phyloP scores from a whole-genome alignment of 441 rosid genomes.

The California macrophylla region DNA sequence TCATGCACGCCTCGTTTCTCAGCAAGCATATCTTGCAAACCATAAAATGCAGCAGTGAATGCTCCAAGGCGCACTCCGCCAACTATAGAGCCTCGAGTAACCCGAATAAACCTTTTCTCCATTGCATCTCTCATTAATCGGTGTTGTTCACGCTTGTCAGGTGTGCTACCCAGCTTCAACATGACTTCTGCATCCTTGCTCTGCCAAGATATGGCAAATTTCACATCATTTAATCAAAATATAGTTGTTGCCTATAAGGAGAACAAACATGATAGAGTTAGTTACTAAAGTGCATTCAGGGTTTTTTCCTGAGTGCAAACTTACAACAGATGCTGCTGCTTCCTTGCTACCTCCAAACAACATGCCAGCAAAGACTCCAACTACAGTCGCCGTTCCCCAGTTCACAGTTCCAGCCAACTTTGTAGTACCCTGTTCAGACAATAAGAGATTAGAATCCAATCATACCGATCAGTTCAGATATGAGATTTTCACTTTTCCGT shows the following conservation, averaged over 20 bases:
- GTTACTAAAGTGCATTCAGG: not conserved
- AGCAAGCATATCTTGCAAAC: slow-evolving; percentile 66
- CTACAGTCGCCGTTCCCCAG: slow-evolving; percentile 81
- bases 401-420: slow-evolving; percentile 61
- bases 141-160: slow-evolving; percentile 79
- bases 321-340: slow-evolving; percentile 83
- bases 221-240: not conserved
- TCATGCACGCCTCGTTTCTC: slow-evolving; percentile 74
- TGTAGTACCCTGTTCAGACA: slow-evolving; percentile 29
- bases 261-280: not conserved
- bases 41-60: slow-evolving; percentile 75
- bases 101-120: slow-evolving; percentile 80
- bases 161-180: slow-evolving; percentile 91
- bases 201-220: slow-evolving; percentile 28
- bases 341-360: slow-evolving; percentile 89
- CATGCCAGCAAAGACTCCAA: slow-evolving; percentile 79
- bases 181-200: slow-evolving; percentile 93
- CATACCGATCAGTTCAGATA: not conserved
- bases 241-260: not conserved
- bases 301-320: slow-evolving; percentile 14
- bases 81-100: slow-evolving; percentile 78
- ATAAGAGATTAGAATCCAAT: slow-evolving; percentile 7
- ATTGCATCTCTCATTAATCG: slow-evolving; percentile 88
- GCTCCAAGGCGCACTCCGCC: slow-evolving; percentile 90
- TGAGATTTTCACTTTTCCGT: not conserved